Evolutionary conservation across 176 grass and related monocot species (phyloP).

Genomic region (Puccinellia tenuiflora): DNA sequence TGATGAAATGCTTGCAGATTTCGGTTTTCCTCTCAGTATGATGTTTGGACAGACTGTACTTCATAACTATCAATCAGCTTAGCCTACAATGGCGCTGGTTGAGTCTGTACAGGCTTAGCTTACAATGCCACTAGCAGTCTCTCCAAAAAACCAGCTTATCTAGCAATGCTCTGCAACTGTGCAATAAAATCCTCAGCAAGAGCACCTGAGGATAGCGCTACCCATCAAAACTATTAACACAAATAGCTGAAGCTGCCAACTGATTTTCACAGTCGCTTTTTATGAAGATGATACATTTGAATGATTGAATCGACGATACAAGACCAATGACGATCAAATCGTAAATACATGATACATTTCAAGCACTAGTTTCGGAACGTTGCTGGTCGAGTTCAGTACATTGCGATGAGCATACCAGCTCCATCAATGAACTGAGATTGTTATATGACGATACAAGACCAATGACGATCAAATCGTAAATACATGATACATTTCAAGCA

Average conservation of each 20-base stretch:
- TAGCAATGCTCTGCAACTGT: not conserved
- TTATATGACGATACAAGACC: constrained; percentile 27
- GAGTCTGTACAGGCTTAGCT: too few relatives aligned
- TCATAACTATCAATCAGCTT: not conserved
- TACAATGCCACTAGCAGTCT: not conserved
- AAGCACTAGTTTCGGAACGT: not conserved
- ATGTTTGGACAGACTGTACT: not conserved
- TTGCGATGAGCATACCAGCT: not conserved
- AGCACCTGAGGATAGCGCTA: not conserved
- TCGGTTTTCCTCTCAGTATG: not conserved
- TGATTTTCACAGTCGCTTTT: not conserved
- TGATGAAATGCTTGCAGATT: not conserved
- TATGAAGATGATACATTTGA: not conserved
- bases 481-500: not conserved
- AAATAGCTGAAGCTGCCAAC: not conserved
- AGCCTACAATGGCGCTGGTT: not conserved
- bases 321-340: not conserved
- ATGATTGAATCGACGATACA: not conserved
- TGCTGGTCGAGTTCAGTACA: not conserved
- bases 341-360: not conserved
- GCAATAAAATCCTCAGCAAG: not conserved
- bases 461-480: not conserved
- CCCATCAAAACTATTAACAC: not conserved
- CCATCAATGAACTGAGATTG: constrained; percentile 40
- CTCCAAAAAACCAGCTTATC: not conserved